Evolutionary conservation across 108 stramenopile species (phyloP), one percentile per base, ranked within the genome.

Genomic region (Mayamaea pseudoterrestris): DNA sequence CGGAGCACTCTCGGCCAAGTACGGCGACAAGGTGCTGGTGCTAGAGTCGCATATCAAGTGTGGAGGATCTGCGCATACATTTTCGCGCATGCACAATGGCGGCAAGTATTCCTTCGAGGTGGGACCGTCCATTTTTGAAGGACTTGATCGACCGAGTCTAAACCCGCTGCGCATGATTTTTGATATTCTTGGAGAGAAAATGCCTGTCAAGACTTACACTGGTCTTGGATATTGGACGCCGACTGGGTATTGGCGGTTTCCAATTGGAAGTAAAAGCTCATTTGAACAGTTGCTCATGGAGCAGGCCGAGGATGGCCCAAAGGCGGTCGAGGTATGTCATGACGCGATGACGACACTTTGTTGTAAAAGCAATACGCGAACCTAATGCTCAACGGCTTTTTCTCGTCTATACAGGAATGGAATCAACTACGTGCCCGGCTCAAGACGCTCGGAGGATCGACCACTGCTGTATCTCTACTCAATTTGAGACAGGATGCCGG

Each of bases 131-230:
- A 91, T 91, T 44, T 91, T 91, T 58, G 90, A 91, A 57, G 90
- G 90, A 23, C 55, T 91, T 32, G 84, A 91, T 65, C 65, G 80
- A 14, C 82, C 84, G 0, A 66, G 63, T n/a, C 53, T 91, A 23
- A 91, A 91, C 53, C 90, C 90, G 0, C 52, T 91, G 16, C 77
- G 90, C 26, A 91, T 91, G 80, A 78, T 91, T 37, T 86, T 86
- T 56, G 90, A 91, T 60, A 61, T 86, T 34, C 56, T 91, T 26
- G 90, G 77, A 35, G 83, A 83, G 55, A 58, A 71, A 22, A 86
- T 91, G 84, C 90, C 90, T 28, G 90, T 91, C 3, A 70, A 91
- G 51, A 91, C 90, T 8, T 91, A 91, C 75, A 84, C 67, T 47
- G 90, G 90, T 20, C 44, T 91, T 18, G 90, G 83, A 30, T 91